Conservation (phyloP, 371 early-diverging fungal genomes). For the Mortierella sp. region DNA sequence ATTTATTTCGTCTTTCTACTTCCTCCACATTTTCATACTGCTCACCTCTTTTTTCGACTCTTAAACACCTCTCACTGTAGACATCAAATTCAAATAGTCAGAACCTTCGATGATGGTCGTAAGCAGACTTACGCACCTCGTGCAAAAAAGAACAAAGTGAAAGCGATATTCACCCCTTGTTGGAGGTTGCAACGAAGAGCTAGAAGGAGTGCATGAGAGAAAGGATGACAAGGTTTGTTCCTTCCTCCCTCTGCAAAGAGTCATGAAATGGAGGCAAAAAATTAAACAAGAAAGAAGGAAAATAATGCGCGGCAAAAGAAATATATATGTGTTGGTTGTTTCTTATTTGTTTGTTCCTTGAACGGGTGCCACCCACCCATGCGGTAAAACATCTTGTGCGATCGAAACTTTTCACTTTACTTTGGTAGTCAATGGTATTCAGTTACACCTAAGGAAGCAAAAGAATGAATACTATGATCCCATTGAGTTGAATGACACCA, state of each 20-base stretch:
- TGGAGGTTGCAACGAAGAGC: too few species aligned
- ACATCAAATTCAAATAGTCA: background rate
- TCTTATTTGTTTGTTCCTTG: too few species aligned
- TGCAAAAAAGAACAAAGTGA: too few species aligned
- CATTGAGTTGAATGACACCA: background rate
- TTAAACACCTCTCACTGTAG: background rate
- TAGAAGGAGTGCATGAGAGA: background rate
- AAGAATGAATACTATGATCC: background rate
- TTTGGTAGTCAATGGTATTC: background rate
- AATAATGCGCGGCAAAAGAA: background rate
- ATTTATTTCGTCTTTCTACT: background rate
- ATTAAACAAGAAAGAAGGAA: background rate
- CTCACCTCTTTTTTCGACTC: background rate
- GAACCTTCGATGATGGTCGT: background rate
- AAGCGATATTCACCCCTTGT: too few species aligned
- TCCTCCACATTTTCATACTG: background rate
- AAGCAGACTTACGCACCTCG: too few species aligned
- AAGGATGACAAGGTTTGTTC: background rate
- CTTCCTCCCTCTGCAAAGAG: background rate
- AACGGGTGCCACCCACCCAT: background rate
- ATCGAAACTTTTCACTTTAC: background rate
- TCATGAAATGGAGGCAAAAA: background rate
- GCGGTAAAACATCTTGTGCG: background rate
- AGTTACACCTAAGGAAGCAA: too few species aligned
- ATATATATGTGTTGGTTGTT: background rate